A percentile compares a stretch with the other conserved stretches of the same genome.
Evolutionary conservation across 495 filamentous ascomycete species (phyloP).

Genomic region (Podospora sp.): DNA sequence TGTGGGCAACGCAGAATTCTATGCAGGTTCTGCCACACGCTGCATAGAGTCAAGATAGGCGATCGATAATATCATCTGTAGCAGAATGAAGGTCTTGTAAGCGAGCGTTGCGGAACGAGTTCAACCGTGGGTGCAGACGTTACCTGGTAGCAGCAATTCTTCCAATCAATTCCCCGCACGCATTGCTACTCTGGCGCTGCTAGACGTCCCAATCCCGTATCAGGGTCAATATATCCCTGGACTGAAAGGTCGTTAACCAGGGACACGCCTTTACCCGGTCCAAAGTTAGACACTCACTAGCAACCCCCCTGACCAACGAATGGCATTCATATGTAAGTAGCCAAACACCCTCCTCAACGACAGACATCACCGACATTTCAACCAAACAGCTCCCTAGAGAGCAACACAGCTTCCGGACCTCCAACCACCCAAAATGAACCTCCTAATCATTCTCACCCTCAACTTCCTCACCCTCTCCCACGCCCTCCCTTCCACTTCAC

Average conservation of each 20-base stretch:
- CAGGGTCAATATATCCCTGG: background rate
- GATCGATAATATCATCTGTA: background rate
- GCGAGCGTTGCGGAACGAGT: background rate
- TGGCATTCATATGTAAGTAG: background rate
- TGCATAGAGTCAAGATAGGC: background rate
- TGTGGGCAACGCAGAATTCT: background rate
- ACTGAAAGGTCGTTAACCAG: background rate
- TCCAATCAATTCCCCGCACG: background rate
- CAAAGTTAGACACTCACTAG: background rate
- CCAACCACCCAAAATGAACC: constrained; percentile 1
- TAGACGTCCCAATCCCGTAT: background rate
- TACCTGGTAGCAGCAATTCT: background rate
- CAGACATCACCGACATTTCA: no score
- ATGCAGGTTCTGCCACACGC: background rate
- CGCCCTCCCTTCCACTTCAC: background rate
- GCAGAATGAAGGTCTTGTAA: no score
- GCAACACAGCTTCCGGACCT: background rate
- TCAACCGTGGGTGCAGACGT: background rate
- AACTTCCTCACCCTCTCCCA: background rate
- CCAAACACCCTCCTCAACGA: no score
- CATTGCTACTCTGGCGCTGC: background rate
- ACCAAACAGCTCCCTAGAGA: no score
- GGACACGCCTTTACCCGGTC: background rate
- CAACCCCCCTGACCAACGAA: no score
- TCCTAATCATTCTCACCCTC: background rate